These are phyloP conservation scores for Lecanicillium sp. DNA, from an alignment of 2,329 filamentous ascomycete genomes.

Conservation along the genomic window DNA sequence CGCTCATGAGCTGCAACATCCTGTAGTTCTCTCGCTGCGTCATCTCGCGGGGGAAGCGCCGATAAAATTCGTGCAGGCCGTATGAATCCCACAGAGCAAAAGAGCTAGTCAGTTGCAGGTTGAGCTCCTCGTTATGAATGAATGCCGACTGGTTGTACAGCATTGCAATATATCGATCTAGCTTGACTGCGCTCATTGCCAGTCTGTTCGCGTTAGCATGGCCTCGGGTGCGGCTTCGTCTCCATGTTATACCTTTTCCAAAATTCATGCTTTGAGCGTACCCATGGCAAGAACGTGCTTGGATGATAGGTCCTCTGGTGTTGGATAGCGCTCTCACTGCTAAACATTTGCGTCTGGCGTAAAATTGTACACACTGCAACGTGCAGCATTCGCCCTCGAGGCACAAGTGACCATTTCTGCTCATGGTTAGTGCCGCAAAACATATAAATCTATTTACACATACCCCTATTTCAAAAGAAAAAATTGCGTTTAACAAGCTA, in stretches of 20 bases:
- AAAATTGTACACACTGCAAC: conserved; percentile 29
- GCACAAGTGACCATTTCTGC: conserved; percentile 27
- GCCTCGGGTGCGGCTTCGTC: background rate
- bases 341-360: conserved; percentile 32
- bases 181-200: conserved; percentile 29
- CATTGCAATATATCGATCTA: conserved; percentile 33
- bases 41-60: conserved; percentile 27
- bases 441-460: background rate
- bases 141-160: conserved; percentile 26
- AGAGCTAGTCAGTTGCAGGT: conserved; percentile 28
- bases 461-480: conserved; percentile 12
- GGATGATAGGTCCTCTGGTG: conserved; percentile 31
- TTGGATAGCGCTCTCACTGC: conserved; percentile 25
- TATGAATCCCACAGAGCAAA: conserved; percentile 32
- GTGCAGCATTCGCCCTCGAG: conserved; percentile 27
- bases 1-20: conserved; percentile 26
- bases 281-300: conserved; percentile 33
- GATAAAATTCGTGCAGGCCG: conserved; percentile 32
- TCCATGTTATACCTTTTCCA: conserved; percentile 38
- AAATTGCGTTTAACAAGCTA: conserved; percentile 8
- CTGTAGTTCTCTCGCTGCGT: conserved; percentile 24
- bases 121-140: conserved; percentile 32
- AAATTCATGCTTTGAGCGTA: conserved; percentile 25
- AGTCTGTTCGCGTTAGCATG: conserved; percentile 24
- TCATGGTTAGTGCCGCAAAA: background rate